Percentiles rank a stretch among this genome's conserved stretches.
Conservation (phyloP, 2,329 filamentous ascomycete genomes). For the Clarireedia sp. region DNA sequence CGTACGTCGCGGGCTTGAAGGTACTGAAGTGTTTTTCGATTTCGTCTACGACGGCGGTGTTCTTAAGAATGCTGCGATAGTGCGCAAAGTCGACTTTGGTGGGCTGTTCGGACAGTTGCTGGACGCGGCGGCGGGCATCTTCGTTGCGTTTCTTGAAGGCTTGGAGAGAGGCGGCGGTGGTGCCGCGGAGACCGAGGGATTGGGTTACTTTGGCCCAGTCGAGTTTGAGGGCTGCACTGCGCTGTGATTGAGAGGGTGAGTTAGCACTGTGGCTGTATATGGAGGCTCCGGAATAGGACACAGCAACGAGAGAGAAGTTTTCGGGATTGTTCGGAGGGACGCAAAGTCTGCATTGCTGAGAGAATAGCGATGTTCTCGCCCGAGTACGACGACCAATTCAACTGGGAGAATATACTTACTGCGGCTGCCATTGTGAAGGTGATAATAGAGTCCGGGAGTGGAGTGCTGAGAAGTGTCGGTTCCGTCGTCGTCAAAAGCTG, state of each 20-base stretch:
- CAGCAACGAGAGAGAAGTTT: not conserved
- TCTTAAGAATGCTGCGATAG: constrained; percentile 91
- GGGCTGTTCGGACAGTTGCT: constrained; percentile 72
- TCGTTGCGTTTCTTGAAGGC: constrained; percentile 99
- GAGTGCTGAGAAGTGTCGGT: constrained; percentile 35
- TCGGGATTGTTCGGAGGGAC: constrained; percentile 11
- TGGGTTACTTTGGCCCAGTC: constrained; percentile 95
- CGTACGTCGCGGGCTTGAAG: constrained; percentile 91
- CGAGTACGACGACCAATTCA: not conserved
- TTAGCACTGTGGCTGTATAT: constrained; percentile 12
- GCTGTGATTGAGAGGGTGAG: constrained; percentile 44
- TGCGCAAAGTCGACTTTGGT: constrained; percentile 85
- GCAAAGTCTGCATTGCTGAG: not conserved
- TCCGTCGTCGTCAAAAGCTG: constrained; percentile 23
- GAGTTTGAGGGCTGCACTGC: constrained; percentile 97
- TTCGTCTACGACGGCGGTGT: constrained; percentile 90
- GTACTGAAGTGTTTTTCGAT: constrained; percentile 90
- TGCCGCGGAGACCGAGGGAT: constrained; percentile 92
- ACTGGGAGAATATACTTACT: constrained; percentile 45
- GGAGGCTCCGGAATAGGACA: not conserved
- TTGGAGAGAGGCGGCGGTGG: constrained; percentile 84
- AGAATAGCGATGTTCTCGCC: not conserved
- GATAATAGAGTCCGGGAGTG: constrained; percentile 40
- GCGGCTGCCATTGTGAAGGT: constrained; percentile 55
- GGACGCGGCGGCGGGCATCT: constrained; percentile 90